Evolutionary conservation across 2,329 filamentous ascomycete genomes (phyloP).

Genomic region (Dryadomyces quercus-mongolicae): DNA sequence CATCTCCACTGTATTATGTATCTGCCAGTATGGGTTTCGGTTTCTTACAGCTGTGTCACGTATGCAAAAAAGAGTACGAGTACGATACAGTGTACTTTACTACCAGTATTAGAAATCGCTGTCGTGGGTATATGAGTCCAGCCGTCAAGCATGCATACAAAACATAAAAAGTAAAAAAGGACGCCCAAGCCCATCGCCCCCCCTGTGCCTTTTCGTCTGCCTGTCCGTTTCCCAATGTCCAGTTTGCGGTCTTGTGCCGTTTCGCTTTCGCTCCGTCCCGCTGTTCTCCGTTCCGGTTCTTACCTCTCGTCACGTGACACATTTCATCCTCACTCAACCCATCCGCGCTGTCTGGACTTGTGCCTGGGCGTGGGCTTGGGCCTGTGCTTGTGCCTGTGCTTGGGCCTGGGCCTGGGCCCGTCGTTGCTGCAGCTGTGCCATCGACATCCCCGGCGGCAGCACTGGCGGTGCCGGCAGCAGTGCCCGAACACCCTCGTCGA

Average conservation of each 20-base stretch:
- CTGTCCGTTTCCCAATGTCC: background rate
- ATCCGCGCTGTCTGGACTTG: constrained; percentile 2
- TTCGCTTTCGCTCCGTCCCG: background rate
- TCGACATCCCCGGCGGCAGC: background rate
- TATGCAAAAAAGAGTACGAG: too few species aligned
- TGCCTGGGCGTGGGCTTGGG: background rate
- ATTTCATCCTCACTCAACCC: background rate
- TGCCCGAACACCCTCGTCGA: constrained; percentile 33
- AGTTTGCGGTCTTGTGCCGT: too few species aligned
- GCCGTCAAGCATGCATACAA: background rate
- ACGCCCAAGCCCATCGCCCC: background rate
- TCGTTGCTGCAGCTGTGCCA: constrained; percentile 10
- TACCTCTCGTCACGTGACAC: background rate
- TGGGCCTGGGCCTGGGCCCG: constrained; percentile 6
- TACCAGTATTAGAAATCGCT: background rate
- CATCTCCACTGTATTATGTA: background rate
- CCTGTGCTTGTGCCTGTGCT: background rate
- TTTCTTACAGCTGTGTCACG: background rate
- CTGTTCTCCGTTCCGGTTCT: background rate
- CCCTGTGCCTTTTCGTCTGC: background rate
- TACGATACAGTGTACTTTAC: too few species aligned
- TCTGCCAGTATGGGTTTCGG: background rate
- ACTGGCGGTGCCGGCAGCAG: constrained; percentile 13
- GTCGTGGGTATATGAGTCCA: constrained; percentile 1
- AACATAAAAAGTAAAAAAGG: background rate